A percentile compares a stretch with the other conserved stretches of the same genome.
Conservation (phyloP, 2,329 filamentous ascomycete genomes). For the Xylariaceae sp. region DNA sequence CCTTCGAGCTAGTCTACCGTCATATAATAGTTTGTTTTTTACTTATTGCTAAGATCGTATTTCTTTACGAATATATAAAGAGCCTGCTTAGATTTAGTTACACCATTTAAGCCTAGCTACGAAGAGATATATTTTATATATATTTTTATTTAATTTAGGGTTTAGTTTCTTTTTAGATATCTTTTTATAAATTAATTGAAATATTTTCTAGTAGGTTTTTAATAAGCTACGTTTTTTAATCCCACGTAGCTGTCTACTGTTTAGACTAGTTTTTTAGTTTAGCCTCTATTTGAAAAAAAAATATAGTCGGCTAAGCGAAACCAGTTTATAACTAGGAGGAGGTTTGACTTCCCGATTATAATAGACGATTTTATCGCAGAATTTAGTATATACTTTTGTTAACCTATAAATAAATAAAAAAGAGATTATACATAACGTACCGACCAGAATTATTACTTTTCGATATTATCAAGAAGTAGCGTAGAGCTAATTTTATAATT, state of each 20-base stretch:
- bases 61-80: constrained; percentile 20
- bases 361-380: neutral
- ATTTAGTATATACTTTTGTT: neutral
- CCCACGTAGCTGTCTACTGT: constrained; percentile 10
- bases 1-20: constrained; percentile 23
- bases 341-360: no score
- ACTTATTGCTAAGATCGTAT: constrained; percentile 18
- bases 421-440: neutral
- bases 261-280: constrained; percentile 2
- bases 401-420: neutral
- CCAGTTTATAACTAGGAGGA: neutral
- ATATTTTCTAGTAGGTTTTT: constrained; percentile 27
- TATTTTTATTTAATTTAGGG: constrained; percentile 14
- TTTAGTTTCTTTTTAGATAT: constrained; percentile 17
- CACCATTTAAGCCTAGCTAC: neutral
- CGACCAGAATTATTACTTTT: neutral
- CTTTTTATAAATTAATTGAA: constrained; percentile 24
- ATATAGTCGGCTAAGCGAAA: constrained; percentile 5
- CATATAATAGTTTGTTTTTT: constrained; percentile 19
- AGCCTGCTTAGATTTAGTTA: constrained; percentile 14
- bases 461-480: neutral
- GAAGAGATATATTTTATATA: constrained; percentile 14
- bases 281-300: constrained; percentile 20
- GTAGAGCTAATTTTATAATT: constrained; percentile 12
- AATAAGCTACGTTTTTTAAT: constrained; percentile 20